These are phyloP conservation scores for Tulasnella sp. DNA, from an alignment of 768 basidiomycete genomes.

Conservation along the genomic window DNA sequence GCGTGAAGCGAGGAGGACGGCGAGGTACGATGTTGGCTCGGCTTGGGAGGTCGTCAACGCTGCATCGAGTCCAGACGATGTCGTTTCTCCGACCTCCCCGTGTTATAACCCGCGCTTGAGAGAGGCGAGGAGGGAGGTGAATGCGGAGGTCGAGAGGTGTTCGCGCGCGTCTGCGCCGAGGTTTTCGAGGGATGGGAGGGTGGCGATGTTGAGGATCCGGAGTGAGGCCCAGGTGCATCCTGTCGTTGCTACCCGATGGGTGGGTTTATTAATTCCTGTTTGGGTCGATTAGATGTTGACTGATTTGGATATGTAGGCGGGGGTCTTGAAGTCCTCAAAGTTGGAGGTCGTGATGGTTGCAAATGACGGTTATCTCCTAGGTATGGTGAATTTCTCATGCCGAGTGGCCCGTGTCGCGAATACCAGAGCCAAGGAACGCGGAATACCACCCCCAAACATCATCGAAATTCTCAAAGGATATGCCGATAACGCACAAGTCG, in stretches of 20 bases:
- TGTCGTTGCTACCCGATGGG: conserved; percentile 38
- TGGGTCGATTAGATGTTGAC: neutral
- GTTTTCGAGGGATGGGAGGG: conserved; percentile 35
- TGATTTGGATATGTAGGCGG: conserved; percentile 20
- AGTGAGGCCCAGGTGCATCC: conserved; percentile 36
- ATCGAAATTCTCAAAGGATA: conserved; percentile 31
- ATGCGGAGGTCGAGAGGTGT: conserved; percentile 29
- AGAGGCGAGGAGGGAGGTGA: conserved; percentile 30
- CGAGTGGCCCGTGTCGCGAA: conserved; percentile 30
- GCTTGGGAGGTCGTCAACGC: conserved; percentile 29
- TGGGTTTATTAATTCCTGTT: neutral
- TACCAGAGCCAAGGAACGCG: conserved; percentile 22
- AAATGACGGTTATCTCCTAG: conserved; percentile 31
- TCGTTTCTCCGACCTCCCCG: conserved; percentile 20
- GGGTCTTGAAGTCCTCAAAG: conserved; percentile 27
- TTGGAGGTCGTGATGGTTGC: conserved; percentile 29
- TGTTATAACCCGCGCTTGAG: conserved; percentile 26
- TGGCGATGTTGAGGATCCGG: conserved; percentile 33
- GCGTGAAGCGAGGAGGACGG: neutral
- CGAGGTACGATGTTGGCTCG: conserved; percentile 18
- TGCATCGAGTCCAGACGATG: conserved; percentile 25
- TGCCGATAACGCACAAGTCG: conserved; percentile 20
- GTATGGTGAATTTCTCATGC: conserved; percentile 33
- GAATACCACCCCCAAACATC: conserved; percentile 25
- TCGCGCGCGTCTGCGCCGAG: conserved; percentile 27